Conservation (phyloP, 352 stramenopile genomes). For the Globisporangium middletonii region DNA sequence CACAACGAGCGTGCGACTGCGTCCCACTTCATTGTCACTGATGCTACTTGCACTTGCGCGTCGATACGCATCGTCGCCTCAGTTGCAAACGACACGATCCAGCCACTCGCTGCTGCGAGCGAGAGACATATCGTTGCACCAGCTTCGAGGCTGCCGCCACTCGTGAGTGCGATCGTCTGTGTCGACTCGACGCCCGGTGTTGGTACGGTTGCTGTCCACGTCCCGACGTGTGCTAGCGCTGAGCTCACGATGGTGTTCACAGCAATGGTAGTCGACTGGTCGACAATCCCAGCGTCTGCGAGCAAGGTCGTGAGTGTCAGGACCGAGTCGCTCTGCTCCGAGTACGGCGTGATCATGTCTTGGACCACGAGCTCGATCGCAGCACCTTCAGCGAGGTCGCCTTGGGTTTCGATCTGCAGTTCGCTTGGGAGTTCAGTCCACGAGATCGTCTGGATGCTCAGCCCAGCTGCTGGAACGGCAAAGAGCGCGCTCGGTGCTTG, state of each 20-base stretch:
- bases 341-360: slow-evolving; percentile 52
- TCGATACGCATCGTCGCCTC: slow-evolving; percentile 16
- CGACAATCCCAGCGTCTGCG: slow-evolving; percentile 35
- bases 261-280: slow-evolving; percentile 31
- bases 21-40: slow-evolving; percentile 12
- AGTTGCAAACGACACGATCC: slow-evolving; percentile 27
- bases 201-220: slow-evolving; percentile 29
- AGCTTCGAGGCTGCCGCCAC: slow-evolving; percentile 32
- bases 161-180: slow-evolving; percentile 33
- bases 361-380: slow-evolving; percentile 32
- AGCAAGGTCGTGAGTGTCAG: slow-evolving; percentile 34
- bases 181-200: slow-evolving; percentile 46
- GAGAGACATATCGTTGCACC: slow-evolving; percentile 35
- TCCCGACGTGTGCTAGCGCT: slow-evolving; percentile 16
- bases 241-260: slow-evolving; percentile 39
- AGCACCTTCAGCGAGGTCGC: slow-evolving; percentile 29
- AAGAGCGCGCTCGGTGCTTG: slow-evolving; percentile 22
- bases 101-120: slow-evolving; percentile 18
- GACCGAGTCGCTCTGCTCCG: slow-evolving; percentile 7
- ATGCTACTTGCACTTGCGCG: background rate
- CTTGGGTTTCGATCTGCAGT: slow-evolving; percentile 31
- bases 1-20: slow-evolving; percentile 19
- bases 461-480: slow-evolving; percentile 19
- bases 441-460: slow-evolving; percentile 21
- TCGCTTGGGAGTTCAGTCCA: slow-evolving; percentile 24